Conservation (phyloP, 176 grass and related monocot genomes). For the Bromus sterilis region DNA sequence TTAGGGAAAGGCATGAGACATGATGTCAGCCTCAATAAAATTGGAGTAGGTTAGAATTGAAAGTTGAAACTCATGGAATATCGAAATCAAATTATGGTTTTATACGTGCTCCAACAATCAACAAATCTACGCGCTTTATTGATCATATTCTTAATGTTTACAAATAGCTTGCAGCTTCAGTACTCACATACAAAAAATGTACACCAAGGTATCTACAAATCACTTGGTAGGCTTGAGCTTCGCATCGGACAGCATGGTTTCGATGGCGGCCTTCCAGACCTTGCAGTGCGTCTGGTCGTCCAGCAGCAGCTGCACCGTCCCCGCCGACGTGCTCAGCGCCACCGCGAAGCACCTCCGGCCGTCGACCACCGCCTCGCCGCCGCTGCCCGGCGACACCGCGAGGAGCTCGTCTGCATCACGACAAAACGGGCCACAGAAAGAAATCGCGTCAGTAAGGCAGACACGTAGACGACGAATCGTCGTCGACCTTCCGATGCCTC, state of each 20-base stretch:
- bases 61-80: too few relatives aligned
- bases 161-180: neutral
- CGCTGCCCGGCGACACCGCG: conserved; percentile 7
- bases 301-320: conserved; percentile 59
- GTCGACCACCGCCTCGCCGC: conserved; percentile 26
- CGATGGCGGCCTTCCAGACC: conserved; percentile 69
- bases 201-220: neutral
- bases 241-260: conserved; percentile 33
- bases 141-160: neutral
- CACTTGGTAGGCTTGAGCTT: conserved; percentile 11
- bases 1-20: too few relatives aligned
- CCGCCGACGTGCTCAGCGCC: conserved; percentile 38
- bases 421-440: neutral
- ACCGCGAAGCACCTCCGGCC: conserved; percentile 36
- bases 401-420: conserved; percentile 52
- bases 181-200: neutral
- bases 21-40: too few relatives aligned
- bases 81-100: too few relatives aligned
- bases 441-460: neutral
- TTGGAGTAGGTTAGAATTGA: too few relatives aligned
- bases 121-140: neutral
- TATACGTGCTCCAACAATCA: neutral
- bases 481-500: neutral
- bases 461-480: neutral
- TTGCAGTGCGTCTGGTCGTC: conserved; percentile 63